These are phyloP conservation scores for Fraxinus pennsylvanica DNA, from an alignment of 257 asterid genomes.

Conservation along the genomic window DNA sequence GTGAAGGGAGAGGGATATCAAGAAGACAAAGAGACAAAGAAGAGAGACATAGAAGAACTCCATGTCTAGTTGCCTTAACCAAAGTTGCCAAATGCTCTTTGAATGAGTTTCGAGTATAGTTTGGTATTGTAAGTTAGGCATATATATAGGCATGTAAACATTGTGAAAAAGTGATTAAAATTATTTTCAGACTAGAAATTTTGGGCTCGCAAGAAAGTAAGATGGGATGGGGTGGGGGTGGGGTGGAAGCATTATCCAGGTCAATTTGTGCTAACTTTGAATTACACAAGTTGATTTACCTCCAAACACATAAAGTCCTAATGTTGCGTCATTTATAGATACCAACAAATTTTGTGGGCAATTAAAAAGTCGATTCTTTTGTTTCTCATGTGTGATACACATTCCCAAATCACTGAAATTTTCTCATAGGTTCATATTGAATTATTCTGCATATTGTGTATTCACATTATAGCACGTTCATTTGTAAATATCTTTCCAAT, in stretches of 20 bases:
- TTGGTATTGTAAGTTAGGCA: conserved; percentile 2
- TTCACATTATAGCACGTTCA: too few species aligned
- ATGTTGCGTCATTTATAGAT: background rate
- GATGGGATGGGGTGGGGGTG: background rate
- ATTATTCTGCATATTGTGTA: background rate
- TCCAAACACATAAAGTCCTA: background rate
- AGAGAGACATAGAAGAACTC: conserved; percentile 26
- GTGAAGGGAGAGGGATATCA: conserved; percentile 25
- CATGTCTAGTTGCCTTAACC: conserved; percentile 16
- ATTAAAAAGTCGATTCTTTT: background rate
- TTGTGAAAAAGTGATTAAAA: background rate
- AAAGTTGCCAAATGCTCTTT: background rate
- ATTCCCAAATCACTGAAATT: background rate
- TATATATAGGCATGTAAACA: conserved; percentile 14
- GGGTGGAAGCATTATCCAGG: background rate
- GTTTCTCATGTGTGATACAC: background rate
- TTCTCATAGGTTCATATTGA: background rate
- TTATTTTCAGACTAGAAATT: background rate
- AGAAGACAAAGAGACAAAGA: conserved; percentile 20
- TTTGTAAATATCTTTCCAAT: background rate
- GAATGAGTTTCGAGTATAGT: conserved; percentile 13
- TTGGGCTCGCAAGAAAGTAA: background rate
- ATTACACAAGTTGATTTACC: background rate
- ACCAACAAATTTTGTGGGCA: background rate
- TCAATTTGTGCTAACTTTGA: background rate